Percentiles rank a stretch among this genome's conserved stretches.
phyloP scores from a whole-genome alignment of 2,329 filamentous ascomycete species.

The Fusarium sp. region DNA sequence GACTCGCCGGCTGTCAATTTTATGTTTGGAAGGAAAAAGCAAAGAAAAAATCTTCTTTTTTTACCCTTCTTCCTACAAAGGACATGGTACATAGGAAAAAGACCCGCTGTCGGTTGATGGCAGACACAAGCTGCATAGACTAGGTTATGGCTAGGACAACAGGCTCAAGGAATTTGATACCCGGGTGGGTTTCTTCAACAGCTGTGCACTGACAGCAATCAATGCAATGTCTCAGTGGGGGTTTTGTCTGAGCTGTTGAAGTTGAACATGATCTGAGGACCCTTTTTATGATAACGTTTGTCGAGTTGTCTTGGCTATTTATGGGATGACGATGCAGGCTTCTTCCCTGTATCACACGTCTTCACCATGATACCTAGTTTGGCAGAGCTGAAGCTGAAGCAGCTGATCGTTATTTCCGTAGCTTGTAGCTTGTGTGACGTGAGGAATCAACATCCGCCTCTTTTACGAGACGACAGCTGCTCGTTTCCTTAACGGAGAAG shows the following conservation, averaged over 20 bases:
- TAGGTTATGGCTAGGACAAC: background rate
- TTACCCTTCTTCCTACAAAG: background rate
- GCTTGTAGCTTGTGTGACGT: constrained; percentile 21
- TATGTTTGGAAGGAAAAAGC: constrained; percentile 10
- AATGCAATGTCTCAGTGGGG: background rate
- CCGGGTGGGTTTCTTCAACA: constrained; percentile 9
- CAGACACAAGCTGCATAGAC: background rate
- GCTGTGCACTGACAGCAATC: background rate
- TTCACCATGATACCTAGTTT: background rate
- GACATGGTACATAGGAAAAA: background rate
- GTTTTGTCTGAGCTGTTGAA: background rate
- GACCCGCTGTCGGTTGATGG: constrained; percentile 14
- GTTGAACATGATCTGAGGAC: constrained; percentile 29
- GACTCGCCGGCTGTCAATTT: background rate
- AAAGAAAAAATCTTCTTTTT: constrained; percentile 18
- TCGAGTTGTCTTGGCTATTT: constrained; percentile 12
- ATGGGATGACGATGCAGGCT: constrained; percentile 13
- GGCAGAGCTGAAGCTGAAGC: constrained; percentile 9
- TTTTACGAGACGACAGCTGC: background rate
- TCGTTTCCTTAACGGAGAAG: background rate
- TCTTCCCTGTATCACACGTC: constrained; percentile 3
- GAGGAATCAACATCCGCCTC: constrained; percentile 8
- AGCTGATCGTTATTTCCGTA: constrained; percentile 2
- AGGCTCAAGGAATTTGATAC: constrained; percentile 6
- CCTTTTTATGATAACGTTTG: background rate